These are phyloP conservation scores for Trypanosoma scelopori DNA, from an alignment of 208 protist genomes.

Conservation along the genomic window DNA sequence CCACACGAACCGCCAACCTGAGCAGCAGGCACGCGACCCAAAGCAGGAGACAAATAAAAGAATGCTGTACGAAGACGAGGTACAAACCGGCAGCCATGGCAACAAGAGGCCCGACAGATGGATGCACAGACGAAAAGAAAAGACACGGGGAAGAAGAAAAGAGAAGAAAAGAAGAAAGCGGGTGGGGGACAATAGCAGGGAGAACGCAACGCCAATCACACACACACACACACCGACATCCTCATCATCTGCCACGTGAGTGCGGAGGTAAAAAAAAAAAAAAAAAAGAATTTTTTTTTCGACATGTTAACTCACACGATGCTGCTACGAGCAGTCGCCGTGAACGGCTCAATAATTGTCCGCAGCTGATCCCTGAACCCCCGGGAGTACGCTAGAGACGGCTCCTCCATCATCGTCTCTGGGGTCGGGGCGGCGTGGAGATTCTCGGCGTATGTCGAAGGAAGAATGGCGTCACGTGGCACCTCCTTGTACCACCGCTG, in stretches of 20 bases:
- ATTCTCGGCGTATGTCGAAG: constrained; percentile 5
- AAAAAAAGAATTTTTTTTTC: neutral
- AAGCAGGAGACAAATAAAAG: too few species aligned
- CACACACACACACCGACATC: neutral
- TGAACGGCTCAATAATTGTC: constrained; percentile 60
- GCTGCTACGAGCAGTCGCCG: constrained; percentile 59
- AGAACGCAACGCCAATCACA: neutral
- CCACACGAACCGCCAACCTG: neutral
- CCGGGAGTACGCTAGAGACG: constrained; percentile 59
- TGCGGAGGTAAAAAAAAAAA: neutral
- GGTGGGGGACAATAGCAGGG: neutral
- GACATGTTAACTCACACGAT: too few species aligned
- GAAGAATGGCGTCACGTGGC: neutral
- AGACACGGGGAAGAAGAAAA: too few species aligned
- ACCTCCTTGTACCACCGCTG: constrained; percentile 4
- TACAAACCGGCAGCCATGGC: too few species aligned
- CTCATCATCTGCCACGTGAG: neutral
- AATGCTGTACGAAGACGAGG: too few species aligned
- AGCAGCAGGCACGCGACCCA: neutral
- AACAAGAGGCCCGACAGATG: too few species aligned
- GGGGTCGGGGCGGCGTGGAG: constrained; percentile 15
- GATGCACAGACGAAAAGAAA: too few species aligned
- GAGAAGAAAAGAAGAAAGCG: too few species aligned
- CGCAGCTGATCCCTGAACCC: constrained; percentile 58
- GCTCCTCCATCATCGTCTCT: constrained; percentile 30